Evolutionary conservation across 202 grass and related monocot species (phyloP), one percentile per base, ranked within the genome.

Genomic region (Brachypodium distachyon): DNA sequence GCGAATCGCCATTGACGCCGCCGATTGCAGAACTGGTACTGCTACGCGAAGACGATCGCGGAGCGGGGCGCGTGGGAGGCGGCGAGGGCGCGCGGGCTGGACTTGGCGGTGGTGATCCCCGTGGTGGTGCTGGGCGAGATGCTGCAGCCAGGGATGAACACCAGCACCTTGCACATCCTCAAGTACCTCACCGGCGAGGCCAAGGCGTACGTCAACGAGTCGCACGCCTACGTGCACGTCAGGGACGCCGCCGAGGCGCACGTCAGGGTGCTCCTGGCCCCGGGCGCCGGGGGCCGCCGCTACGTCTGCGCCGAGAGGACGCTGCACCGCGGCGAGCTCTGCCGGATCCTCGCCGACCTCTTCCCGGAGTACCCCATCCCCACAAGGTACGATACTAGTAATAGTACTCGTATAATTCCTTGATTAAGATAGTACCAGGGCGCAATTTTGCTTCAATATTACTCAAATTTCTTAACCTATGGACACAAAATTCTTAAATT

Each of bases 151-250:
- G 73, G 65, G 17, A 81, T 96, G 72, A 96, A 92, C 54, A 89
- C 89, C 39, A 96, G 93, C 81, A 96, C 84, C 1, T 53, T 10
- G 68, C 93, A 96, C 73, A 84, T 96, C 6, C 74, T 86, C 84
- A 96, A 96, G 82, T 96, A 96, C 82, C 81, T 96, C 46, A 90
- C 78, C 10, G 90, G 93, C 43, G 65, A 84, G 22, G 82, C 71
- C 67, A 92, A 82, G 78, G 73, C 82, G 1, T 96, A 88, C 79
- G 53, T 81, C 33, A 96, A 96, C 60, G 84, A 89, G 37, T 70
- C 82, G n/a, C 93, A 96, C 12, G 89, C 89, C 12, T 97, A 97
- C 36, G 93, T 97, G 49, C 85, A 93, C 62, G 90, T 97, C 80
- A 87, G 36, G 73, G 93, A 97, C 82, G 93, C 91, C 19, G 90